Percentiles rank a stretch among this genome's conserved stretches.
Evolutionary conservation across 805 yeast genomes (phyloP).

Genomic region (Lachancea fermentati): DNA sequence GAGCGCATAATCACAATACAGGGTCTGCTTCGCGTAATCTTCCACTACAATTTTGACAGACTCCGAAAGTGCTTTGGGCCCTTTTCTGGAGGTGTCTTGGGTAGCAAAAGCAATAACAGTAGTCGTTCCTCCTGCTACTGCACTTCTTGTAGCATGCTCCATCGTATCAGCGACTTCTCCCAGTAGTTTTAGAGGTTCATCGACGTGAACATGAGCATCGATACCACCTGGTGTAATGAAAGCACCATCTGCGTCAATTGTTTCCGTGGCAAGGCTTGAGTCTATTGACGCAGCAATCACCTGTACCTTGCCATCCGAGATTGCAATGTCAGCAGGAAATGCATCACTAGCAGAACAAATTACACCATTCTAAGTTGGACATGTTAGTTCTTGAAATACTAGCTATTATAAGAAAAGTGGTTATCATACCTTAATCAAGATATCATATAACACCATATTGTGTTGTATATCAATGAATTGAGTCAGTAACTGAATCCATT

Average conservation of each 20-base stretch:
- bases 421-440: conserved; percentile 1
- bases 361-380: conserved; percentile 14
- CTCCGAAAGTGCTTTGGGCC: conserved; percentile 30
- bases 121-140: conserved; percentile 48
- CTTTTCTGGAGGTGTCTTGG: conserved; percentile 34
- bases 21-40: conserved; percentile 11
- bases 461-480: background rate
- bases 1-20: conserved; percentile 43
- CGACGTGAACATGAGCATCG: conserved; percentile 45
- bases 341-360: conserved; percentile 18
- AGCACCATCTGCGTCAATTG: conserved; percentile 44
- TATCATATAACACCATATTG: conserved; percentile 1
- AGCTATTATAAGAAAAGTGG: too few species aligned
- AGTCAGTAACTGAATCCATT: too few species aligned
- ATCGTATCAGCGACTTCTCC: conserved; percentile 39
- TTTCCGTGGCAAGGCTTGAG: conserved; percentile 22
- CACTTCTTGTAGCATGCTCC: conserved; percentile 40
- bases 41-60: conserved; percentile 29
- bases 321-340: conserved; percentile 36
- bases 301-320: conserved; percentile 36
- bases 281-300: conserved; percentile 31
- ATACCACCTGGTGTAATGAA: conserved; percentile 48
- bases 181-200: conserved; percentile 36
- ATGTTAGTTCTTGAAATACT: too few species aligned
- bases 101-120: conserved; percentile 44